A percentile compares a stretch with the other conserved stretches of the same genome.
Evolutionary conservation across 2,329 filamentous ascomycete species (phyloP).

Genomic region (Leptographium wingfieldii): DNA sequence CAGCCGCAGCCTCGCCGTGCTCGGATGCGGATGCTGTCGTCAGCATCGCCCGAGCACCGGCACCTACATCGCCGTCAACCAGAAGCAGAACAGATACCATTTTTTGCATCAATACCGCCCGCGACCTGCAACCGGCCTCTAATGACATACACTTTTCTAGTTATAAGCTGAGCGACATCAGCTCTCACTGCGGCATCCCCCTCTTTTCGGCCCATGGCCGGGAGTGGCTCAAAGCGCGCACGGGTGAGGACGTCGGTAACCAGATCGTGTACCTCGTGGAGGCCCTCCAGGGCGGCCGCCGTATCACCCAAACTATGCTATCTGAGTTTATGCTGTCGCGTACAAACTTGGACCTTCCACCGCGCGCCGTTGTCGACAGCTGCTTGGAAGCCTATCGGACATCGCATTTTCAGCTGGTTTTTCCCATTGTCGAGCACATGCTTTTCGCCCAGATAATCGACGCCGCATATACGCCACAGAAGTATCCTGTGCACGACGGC

Average conservation of each 20-base stretch:
- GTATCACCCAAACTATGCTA: not conserved
- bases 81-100: not conserved
- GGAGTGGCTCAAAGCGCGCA: slow-evolving; percentile 33
- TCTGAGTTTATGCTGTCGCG: not conserved
- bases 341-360: slow-evolving; percentile 1
- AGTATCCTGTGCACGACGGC: not conserved
- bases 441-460: slow-evolving; percentile 33
- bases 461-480: slow-evolving; percentile 25
- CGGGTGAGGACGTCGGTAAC: slow-evolving; percentile 19
- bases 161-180: slow-evolving; percentile 32
- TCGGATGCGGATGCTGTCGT: not conserved
- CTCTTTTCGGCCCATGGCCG: slow-evolving; percentile 33
- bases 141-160: slow-evolving; percentile 35
- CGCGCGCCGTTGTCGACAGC: slow-evolving; percentile 11
- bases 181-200: slow-evolving; percentile 33
- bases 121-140: slow-evolving; percentile 4
- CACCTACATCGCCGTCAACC: not conserved
- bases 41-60: not conserved
- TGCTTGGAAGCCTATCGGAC: slow-evolving; percentile 20
- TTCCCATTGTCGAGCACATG: slow-evolving; percentile 34
- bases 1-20: not conserved
- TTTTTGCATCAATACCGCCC: not conserved
- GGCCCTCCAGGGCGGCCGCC: slow-evolving; percentile 12
- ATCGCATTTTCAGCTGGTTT: slow-evolving; percentile 28
- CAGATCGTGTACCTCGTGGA: slow-evolving; percentile 12